Evolutionary conservation across 2,329 filamentous ascomycete species (phyloP), one percentile per base, ranked within the genome.

Genomic region (Aspergillus pseudoglaucus): DNA sequence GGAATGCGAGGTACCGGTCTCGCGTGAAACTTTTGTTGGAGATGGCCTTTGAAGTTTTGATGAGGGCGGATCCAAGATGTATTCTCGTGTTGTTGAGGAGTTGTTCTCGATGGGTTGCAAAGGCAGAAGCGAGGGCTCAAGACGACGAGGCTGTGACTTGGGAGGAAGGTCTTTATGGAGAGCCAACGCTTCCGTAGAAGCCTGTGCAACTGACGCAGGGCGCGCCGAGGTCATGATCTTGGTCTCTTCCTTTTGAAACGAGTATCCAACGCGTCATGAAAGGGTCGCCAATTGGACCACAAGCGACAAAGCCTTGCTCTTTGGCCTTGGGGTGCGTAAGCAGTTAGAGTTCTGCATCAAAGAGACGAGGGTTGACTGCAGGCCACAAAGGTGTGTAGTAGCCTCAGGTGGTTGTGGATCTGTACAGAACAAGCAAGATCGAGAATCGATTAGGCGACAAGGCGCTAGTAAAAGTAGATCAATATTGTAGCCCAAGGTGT

Each of bases 21-120:
- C 73, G 56, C 75, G 74, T 47, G 70, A 67, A 30, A 77, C 69
- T 71, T 93, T 94, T 60, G 78, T 79, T 9, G 87, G 88, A 47
- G 88, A 94, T 49, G 77, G 77, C 61, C 74, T 77, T 71, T 58
- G 73, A 56, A 55, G 68, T 62, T 51, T 67, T 51, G 65, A 60
- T 46, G 74, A 67, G 18, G 79, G 72, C 20, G 86, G 84, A 57
- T 85, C 82, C 58, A 91, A 77, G 47, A 84, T 71, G 58, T 84
- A 77, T 67, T 87, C 87, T 53, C 76, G 74, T 69, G 77, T 79
- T 57, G 77, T 65, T 57, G 77, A 65, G 45, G 77, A 65, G 45
- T 50, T 50, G 53, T 67, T 67, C 39, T 68, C 71, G 39, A 69
- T 62, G 12, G 69, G 63, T 46, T 72, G 67, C 40, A 76, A 59